Conservation (phyloP, 441 rosid species). For the Gossypium schwendimanii region DNA sequence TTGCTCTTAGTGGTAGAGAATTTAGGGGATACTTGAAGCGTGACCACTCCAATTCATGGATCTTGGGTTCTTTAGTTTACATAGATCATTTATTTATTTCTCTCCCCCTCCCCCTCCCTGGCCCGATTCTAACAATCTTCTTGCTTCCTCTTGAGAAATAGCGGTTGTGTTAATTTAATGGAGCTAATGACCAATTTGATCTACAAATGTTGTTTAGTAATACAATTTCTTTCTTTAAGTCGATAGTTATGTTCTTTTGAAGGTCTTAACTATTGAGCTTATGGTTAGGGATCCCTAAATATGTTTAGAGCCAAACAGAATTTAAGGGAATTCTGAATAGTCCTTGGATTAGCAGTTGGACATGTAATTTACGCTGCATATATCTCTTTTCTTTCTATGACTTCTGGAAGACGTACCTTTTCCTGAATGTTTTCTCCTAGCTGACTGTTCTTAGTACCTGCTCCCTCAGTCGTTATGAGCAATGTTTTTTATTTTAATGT, state of each 20-base stretch:
- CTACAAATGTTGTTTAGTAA: background rate
- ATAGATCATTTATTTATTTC: background rate
- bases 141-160: background rate
- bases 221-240: background rate
- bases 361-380: background rate
- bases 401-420: background rate
- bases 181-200: background rate
- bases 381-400: background rate
- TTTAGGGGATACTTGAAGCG: background rate
- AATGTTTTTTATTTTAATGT: slow-evolving; percentile 4
- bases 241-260: background rate
- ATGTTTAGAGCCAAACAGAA: background rate
- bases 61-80: background rate
- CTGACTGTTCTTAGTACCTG: background rate
- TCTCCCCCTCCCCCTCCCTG: background rate
- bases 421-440: background rate
- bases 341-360: background rate
- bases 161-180: background rate
- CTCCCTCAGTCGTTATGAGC: background rate
- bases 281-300: background rate
- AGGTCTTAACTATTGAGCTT: slow-evolving; percentile 3
- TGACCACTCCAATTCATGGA: background rate
- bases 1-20: background rate
- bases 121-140: background rate
- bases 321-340: background rate